phyloP scores from a whole-genome alignment of 2,329 filamentous ascomycete genomes.

The Pseudocercospora pini-densiflorae region DNA sequence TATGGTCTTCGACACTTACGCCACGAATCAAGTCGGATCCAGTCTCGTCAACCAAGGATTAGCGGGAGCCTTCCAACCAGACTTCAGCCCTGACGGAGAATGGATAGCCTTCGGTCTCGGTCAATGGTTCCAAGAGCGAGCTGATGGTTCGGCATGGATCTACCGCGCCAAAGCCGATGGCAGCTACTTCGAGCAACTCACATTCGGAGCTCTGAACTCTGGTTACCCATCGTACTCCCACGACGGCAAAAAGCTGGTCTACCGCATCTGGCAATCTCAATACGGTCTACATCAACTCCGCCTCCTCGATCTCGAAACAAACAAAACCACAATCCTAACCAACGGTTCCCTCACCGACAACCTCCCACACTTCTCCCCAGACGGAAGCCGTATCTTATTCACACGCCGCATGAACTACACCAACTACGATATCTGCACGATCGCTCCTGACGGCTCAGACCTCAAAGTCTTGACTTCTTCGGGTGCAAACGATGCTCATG shows the following conservation, averaged over 20 bases:
- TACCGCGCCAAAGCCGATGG: constrained; percentile 13
- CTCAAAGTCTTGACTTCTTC: constrained; percentile 18
- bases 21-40: constrained; percentile 10
- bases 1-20: constrained; percentile 17
- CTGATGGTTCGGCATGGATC: constrained; percentile 14
- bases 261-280: constrained; percentile 20
- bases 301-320: constrained; percentile 18
- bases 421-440: constrained; percentile 23
- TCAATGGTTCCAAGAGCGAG: constrained; percentile 20
- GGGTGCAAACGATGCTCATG: constrained; percentile 23
- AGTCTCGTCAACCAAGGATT: constrained; percentile 13
- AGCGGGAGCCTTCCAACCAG: constrained; percentile 21
- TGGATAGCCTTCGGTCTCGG: constrained; percentile 22
- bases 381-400: constrained; percentile 20
- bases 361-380: constrained; percentile 15
- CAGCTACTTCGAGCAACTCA: constrained; percentile 16
- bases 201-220: constrained; percentile 16
- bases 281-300: constrained; percentile 15
- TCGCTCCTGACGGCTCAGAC: constrained; percentile 21
- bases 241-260: constrained; percentile 17
- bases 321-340: constrained; percentile 17
- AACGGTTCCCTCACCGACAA: constrained; percentile 20
- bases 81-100: constrained; percentile 14
- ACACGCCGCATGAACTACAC: constrained; percentile 19
- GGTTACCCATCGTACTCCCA: constrained; percentile 18